These are phyloP conservation scores for Kandelia obovata DNA, from an alignment of 345 rosid species.

Conservation along the genomic window DNA sequence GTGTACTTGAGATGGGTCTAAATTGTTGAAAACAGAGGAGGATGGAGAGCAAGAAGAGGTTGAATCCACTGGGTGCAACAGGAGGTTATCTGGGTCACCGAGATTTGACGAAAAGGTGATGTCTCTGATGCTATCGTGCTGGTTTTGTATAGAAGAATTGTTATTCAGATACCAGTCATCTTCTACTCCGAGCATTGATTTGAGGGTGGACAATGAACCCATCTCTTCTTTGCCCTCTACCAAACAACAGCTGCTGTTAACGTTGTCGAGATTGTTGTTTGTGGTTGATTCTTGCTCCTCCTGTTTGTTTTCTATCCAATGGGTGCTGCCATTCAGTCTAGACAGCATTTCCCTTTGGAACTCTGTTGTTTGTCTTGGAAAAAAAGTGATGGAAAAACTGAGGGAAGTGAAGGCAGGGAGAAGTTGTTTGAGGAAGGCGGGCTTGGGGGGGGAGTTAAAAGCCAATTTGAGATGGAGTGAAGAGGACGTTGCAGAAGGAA, in stretches of 20 bases:
- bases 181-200: conserved; percentile 50
- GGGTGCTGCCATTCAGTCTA: conserved; percentile 23
- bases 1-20: conserved; percentile 58
- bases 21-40: conserved; percentile 56
- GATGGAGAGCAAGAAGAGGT: conserved; percentile 56
- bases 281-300: conserved; percentile 32
- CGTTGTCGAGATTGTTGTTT: conserved; percentile 17
- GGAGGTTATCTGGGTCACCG: conserved; percentile 40
- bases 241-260: conserved; percentile 12
- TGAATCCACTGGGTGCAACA: conserved; percentile 48
- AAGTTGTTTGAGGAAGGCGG: conserved; percentile 1
- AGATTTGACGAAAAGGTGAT: conserved; percentile 45
- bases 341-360: conserved; percentile 30
- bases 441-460: background rate
- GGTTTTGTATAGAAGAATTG: conserved; percentile 26
- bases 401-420: background rate
- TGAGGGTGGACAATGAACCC: conserved; percentile 42
- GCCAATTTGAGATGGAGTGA: background rate
- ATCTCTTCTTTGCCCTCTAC: conserved; percentile 34
- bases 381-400: conserved; percentile 14
- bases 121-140: conserved; percentile 34
- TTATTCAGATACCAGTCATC: conserved; percentile 46
- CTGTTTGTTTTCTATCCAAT: conserved; percentile 40
- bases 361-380: conserved; percentile 16
- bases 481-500: conserved; percentile 42